Percentiles rank a stretch among this genome's conserved stretches.
phyloP scores from a whole-genome alignment of 495 filamentous ascomycete species.

The Niebla homalea region DNA sequence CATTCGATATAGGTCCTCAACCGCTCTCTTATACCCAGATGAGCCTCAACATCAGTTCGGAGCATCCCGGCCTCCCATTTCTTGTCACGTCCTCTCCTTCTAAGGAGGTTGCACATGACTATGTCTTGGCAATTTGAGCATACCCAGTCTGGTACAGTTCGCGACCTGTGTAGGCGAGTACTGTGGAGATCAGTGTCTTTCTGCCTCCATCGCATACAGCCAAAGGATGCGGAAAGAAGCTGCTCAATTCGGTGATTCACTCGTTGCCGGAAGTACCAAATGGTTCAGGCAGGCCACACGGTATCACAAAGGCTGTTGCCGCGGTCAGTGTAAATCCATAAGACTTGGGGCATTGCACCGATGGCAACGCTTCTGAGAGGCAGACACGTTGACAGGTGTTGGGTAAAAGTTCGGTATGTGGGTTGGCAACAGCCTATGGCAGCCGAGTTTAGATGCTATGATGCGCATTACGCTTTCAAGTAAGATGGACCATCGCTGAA shows the following conservation, averaged over 20 bases:
- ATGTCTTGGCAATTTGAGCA: conserved; percentile 19
- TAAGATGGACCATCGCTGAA: too few relatives aligned
- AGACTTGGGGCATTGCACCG: too few relatives aligned
- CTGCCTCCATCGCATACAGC: conserved; percentile 17
- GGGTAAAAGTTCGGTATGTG: conserved; percentile 9
- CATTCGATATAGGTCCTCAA: conserved; percentile 17
- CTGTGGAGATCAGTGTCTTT: conserved; percentile 22
- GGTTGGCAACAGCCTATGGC: not conserved
- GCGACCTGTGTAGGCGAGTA: conserved; percentile 19
- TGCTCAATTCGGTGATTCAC: conserved; percentile 12
- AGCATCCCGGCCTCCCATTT: conserved; percentile 16
- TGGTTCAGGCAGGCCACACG: not conserved
- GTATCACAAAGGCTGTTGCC: conserved; percentile 20
- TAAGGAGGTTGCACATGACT: not conserved
- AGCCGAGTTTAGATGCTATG: conserved; percentile 1
- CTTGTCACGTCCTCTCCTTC: conserved; percentile 16
- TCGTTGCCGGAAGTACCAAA: not conserved
- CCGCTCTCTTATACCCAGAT: conserved; percentile 11
- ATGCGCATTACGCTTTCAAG: too few relatives aligned
- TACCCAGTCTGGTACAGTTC: conserved; percentile 9
- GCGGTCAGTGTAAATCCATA: too few relatives aligned
- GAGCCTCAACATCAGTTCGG: conserved; percentile 14
- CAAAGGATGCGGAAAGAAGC: conserved; percentile 10
- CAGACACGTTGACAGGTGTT: conserved; percentile 18
- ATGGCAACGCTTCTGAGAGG: conserved; percentile 21